A percentile compares a stretch with the other conserved stretches of the same genome.
These are phyloP conservation scores for Xylaria nigripes DNA, from an alignment of 495 filamentous ascomycete genomes.

Conservation along the genomic window DNA sequence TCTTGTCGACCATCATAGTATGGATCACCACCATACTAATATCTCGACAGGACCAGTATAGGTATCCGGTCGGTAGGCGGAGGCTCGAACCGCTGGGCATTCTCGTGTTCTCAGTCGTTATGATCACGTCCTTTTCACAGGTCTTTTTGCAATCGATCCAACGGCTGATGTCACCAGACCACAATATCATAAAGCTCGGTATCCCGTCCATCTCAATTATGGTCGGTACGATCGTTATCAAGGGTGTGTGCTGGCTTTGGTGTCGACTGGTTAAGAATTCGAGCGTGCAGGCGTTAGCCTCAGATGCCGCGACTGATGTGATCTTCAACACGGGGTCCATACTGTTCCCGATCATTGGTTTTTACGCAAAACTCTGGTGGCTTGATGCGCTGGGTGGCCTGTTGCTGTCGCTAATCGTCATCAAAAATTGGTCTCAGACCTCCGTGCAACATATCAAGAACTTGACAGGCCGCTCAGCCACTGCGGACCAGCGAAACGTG, in stretches of 20 bases:
- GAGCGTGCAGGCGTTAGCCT: slow-evolving; percentile 69
- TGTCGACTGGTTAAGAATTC: slow-evolving; percentile 84
- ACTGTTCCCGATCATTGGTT: slow-evolving; percentile 74
- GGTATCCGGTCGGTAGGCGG: slow-evolving; percentile 75
- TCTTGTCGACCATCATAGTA: slow-evolving; percentile 77
- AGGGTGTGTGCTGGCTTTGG: slow-evolving; percentile 80
- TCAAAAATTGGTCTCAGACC: slow-evolving; percentile 75
- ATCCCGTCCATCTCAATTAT: slow-evolving; percentile 74
- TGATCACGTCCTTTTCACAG: slow-evolving; percentile 83
- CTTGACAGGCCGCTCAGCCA: slow-evolving; percentile 72
- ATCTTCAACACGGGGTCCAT: slow-evolving; percentile 92
- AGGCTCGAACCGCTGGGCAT: slow-evolving; percentile 70
- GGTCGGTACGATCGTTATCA: slow-evolving; percentile 73
- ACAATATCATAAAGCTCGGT: slow-evolving; percentile 60
- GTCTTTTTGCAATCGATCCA: slow-evolving; percentile 66
- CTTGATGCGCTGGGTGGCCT: slow-evolving; percentile 79
- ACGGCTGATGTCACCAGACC: slow-evolving; percentile 56
- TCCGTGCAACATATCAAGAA: slow-evolving; percentile 73
- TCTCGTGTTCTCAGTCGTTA: slow-evolving; percentile 72
- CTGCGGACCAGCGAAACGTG: slow-evolving; percentile 72
- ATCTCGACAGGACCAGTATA: slow-evolving; percentile 62
- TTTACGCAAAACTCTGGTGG: slow-evolving; percentile 71
- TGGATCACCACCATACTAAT: slow-evolving; percentile 77
- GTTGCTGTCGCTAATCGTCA: slow-evolving; percentile 71
- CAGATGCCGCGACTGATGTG: slow-evolving; percentile 46